Evolutionary conservation across 139 green algal genomes (phyloP), one percentile per base, ranked within the genome.

Genomic region (Zygnema cylindricum): DNA sequence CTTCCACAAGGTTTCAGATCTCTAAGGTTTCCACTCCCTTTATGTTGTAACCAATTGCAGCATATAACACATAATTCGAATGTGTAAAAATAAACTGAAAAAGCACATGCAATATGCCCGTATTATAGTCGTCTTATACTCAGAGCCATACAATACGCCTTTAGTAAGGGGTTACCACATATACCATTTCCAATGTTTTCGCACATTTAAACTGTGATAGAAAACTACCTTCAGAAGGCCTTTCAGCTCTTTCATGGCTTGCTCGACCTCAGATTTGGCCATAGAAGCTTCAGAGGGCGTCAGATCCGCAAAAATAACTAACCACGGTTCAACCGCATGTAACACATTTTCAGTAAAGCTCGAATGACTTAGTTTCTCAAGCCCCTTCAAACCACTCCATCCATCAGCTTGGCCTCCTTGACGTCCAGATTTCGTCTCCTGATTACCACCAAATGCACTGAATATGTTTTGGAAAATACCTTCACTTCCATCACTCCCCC

Each of bases 181-280:
- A n/a, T n/a, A n/a, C n/a, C n/a, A n/a, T n/a, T n/a, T n/a, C n/a
- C n/a, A n/a, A n/a, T n/a, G n/a, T n/a, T n/a, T n/a, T n/a, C n/a
- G n/a, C n/a, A n/a, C n/a, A n/a, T n/a, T n/a, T n/a, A n/a, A n/a
- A n/a, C n/a, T n/a, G n/a, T n/a, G n/a, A n/a, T n/a, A n/a, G n/a
- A n/a, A n/a, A n/a, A n/a, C 16, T 63, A 79, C 36, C 71, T 79
- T 79, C 36, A 79, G 36, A 43, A 79, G 71, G 11, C 71, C 71
- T 11, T 79, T 43, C 38, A 79, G 38, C 71, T 79, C 71, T 16
- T 79, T 79, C 71, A 43, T 3, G 7, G 71, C 38, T 11, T 43
- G 7, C 71, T 79, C 71, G 7, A 79, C 36, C 71, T 79, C 71
- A 43, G 71, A 3, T 16, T 11, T 79, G 16, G 38, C 36, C 11